These are phyloP conservation scores for Paraconiothyrium brasiliense DNA, from an alignment of 2,329 filamentous ascomycete species.

Conservation along the genomic window DNA sequence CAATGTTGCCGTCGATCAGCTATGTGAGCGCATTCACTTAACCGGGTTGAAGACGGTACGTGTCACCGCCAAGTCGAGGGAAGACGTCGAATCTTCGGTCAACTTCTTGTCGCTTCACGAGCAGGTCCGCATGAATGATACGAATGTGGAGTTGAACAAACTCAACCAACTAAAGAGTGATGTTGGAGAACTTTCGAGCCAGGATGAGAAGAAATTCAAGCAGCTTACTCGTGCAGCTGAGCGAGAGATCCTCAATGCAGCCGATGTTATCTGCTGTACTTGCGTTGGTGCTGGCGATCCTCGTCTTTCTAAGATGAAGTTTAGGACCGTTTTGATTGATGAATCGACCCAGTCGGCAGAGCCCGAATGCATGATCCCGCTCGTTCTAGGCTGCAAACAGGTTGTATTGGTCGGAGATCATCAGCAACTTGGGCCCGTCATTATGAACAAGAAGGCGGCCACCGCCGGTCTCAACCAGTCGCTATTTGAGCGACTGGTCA, in stretches of 20 bases:
- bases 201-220: slow-evolving; percentile 99
- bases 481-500: slow-evolving; percentile 95
- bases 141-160: slow-evolving; percentile 91
- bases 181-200: slow-evolving; percentile 87
- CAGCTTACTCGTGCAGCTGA: slow-evolving; percentile 93
- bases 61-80: slow-evolving; percentile 97
- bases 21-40: slow-evolving; percentile 94
- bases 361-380: slow-evolving; percentile 97
- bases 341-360: slow-evolving; percentile 98
- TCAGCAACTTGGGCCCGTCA: slow-evolving; percentile 96
- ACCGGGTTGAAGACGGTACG: slow-evolving; percentile 97
- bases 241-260: slow-evolving; percentile 92
- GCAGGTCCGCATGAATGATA: slow-evolving; percentile 97
- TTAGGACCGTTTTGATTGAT: slow-evolving; percentile 96
- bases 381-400: slow-evolving; percentile 97
- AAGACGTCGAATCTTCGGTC: slow-evolving; percentile 98
- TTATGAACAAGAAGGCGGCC: slow-evolving; percentile 99
- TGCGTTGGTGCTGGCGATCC: slow-evolving; percentile 98
- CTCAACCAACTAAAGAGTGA: slow-evolving; percentile 92
- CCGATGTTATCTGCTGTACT: slow-evolving; percentile 98
- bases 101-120: slow-evolving; percentile 95
- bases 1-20: slow-evolving; percentile 97
- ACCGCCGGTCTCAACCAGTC: slow-evolving; percentile 98
- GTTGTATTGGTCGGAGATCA: slow-evolving; percentile 98
- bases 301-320: slow-evolving; percentile 95